A percentile compares a stretch with the other conserved stretches of the same genome.
Evolutionary conservation across 2,329 filamentous ascomycete genomes (phyloP).

Genomic region (Claviceps lovelessii): DNA sequence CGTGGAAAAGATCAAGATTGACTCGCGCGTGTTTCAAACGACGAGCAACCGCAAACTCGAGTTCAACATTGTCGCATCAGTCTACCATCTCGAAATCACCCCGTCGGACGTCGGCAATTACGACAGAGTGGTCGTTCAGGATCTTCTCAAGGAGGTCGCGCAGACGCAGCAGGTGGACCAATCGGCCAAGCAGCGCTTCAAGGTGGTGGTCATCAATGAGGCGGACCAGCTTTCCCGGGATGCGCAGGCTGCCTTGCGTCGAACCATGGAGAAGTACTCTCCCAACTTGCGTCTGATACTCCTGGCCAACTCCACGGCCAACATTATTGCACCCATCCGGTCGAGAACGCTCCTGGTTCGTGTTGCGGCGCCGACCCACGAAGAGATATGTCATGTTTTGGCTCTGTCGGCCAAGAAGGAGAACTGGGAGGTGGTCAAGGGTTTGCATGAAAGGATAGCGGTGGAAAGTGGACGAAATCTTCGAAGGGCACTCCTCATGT

Average conservation of each 20-base stretch:
- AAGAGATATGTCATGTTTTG: constrained; percentile 70
- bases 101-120: constrained; percentile 94
- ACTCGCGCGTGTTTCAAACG: constrained; percentile 91
- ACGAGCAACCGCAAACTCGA: constrained; percentile 93
- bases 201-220: constrained; percentile 98
- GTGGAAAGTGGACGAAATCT: constrained; percentile 83
- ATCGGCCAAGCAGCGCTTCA: constrained; percentile 80
- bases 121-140: constrained; percentile 89
- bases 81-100: constrained; percentile 97
- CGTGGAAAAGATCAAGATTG: constrained; percentile 99
- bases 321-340: constrained; percentile 97
- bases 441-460: constrained; percentile 71
- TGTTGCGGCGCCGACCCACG: constrained; percentile 75
- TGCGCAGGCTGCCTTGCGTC: constrained; percentile 82
- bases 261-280: constrained; percentile 99
- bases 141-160: constrained; percentile 90
- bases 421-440: constrained; percentile 62
- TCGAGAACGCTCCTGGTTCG: constrained; percentile 82
- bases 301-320: constrained; percentile 88
- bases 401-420: constrained; percentile 60
- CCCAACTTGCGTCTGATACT: constrained; percentile 86
- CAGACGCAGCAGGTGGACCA: constrained; percentile 99
- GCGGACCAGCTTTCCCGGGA: constrained; percentile 88
- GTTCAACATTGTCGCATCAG: constrained; percentile 95
- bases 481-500: constrained; percentile 84